Percentiles rank a stretch among this genome's conserved stretches.
Evolutionary conservation across 192 early-diverging fungal genomes (phyloP).

Genomic region (Borealophlyctis nickersoniae): DNA sequence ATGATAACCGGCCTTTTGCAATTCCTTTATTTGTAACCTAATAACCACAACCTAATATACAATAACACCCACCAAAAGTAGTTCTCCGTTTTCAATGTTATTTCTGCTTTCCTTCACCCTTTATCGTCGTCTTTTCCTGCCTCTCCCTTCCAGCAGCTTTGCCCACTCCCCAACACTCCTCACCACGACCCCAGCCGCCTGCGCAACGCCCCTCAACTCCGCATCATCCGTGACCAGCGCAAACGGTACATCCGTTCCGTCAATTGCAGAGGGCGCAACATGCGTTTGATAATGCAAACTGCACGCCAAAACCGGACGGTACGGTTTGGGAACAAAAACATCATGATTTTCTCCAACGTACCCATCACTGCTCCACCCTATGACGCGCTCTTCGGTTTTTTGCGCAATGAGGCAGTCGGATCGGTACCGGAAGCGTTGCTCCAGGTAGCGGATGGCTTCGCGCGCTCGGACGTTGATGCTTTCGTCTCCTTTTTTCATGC

Average conservation of each 20-base stretch:
- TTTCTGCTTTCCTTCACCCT: not conserved
- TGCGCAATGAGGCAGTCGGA: conserved; percentile 36
- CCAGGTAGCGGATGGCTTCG: conserved; percentile 52
- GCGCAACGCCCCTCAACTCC: conserved; percentile 4
- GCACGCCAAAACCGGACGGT: conserved; percentile 18
- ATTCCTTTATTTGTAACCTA: not conserved
- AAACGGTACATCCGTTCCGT: conserved; percentile 10
- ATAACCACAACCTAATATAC: not conserved
- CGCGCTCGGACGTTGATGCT: conserved; percentile 31
- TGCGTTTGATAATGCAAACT: conserved; percentile 15
- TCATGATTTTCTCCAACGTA: not conserved
- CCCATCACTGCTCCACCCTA: conserved; percentile 10
- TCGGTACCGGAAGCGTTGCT: conserved; percentile 45
- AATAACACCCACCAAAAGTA: not conserved
- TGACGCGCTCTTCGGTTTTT: conserved; percentile 17
- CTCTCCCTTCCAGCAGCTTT: not conserved
- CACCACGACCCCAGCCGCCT: not conserved
- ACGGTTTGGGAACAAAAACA: conserved; percentile 12
- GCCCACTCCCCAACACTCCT: not conserved
- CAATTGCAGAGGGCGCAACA: not conserved
- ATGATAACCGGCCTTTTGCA: not conserved
- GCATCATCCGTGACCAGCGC: conserved; percentile 15
- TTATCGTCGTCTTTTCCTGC: not conserved
- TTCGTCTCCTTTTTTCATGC: conserved; percentile 36
- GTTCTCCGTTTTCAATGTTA: not conserved